phyloP scores from a whole-genome alignment of 1,284 basidiomycete species.

The Microbotryum scabiosae region DNA sequence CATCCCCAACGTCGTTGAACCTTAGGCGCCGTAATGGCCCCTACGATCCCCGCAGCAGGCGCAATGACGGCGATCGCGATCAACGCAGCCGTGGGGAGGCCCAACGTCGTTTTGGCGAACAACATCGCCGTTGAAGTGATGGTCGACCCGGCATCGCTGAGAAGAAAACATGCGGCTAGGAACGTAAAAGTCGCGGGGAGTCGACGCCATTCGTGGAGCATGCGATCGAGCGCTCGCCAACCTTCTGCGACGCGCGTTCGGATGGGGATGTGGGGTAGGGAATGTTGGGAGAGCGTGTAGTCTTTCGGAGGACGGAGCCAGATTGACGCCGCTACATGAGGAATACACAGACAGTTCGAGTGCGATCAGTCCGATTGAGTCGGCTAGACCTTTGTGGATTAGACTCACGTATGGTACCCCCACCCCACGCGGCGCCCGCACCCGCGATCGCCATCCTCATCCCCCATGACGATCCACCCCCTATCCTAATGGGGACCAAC shows the following conservation, averaged over 20 bases:
- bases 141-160: constrained; percentile 68
- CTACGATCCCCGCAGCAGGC: constrained; percentile 60
- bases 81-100: constrained; percentile 61
- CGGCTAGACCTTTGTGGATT: background rate
- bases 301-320: constrained; percentile 9
- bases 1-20: constrained; percentile 53
- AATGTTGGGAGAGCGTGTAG: background rate
- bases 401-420: constrained; percentile 15
- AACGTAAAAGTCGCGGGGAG: constrained; percentile 61
- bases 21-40: constrained; percentile 61
- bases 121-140: constrained; percentile 73
- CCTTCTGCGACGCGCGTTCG: background rate
- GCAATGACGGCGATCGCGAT: constrained; percentile 58
- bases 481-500: constrained; percentile 59
- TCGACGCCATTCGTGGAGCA: constrained; percentile 22
- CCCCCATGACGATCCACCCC: constrained; percentile 34
- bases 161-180: constrained; percentile 79
- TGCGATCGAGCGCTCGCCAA: constrained; percentile 19
- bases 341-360: background rate
- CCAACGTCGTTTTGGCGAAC: constrained; percentile 68
- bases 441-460: constrained; percentile 13
- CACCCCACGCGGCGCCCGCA: constrained; percentile 15
- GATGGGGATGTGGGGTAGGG: background rate
- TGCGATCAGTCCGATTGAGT: background rate
- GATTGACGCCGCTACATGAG: constrained; percentile 5